phyloP scores from a whole-genome alignment of 345 rosid species.

The Gynandropsis gynandra region DNA sequence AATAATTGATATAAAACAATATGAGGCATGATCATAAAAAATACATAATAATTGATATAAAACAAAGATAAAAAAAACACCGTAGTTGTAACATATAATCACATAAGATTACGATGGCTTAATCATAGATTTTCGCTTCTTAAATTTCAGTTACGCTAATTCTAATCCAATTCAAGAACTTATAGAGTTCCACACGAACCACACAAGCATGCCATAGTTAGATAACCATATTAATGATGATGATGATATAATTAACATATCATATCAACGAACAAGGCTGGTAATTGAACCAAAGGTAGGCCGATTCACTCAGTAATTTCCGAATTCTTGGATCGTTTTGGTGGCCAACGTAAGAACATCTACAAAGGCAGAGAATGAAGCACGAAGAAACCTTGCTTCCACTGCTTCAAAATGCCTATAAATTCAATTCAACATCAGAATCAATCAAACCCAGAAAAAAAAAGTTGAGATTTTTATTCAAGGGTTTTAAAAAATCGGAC shows the following conservation, averaged over 20 bases:
- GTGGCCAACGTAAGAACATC: conserved; percentile 76
- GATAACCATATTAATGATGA: no score
- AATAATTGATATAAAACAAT: no score
- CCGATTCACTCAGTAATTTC: conserved; percentile 10
- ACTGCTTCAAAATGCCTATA: conserved; percentile 73
- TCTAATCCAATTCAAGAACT: no score
- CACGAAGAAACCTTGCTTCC: conserved; percentile 92
- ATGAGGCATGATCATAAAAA: no score
- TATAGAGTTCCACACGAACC: no score
- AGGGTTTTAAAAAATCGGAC: no score
- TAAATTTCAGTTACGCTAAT: conserved; percentile 6
- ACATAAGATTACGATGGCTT: conserved; percentile 26
- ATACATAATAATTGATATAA: conserved; percentile 14
- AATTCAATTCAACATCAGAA: no score
- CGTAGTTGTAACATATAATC: conserved; percentile 8
- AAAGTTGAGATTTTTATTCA: background rate
- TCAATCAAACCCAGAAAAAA: background rate
- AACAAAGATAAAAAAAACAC: no score
- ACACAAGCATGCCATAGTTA: no score
- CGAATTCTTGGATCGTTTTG: conserved; percentile 72
- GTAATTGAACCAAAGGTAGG: background rate
- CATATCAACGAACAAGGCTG: no score
- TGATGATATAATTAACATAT: no score
- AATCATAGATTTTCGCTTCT: conserved; percentile 12
- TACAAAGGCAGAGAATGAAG: conserved; percentile 75